A percentile compares a stretch with the other conserved stretches of the same genome.
phyloP scores from a whole-genome alignment of 306 rosid genomes.

The Cucurbita pepo region DNA sequence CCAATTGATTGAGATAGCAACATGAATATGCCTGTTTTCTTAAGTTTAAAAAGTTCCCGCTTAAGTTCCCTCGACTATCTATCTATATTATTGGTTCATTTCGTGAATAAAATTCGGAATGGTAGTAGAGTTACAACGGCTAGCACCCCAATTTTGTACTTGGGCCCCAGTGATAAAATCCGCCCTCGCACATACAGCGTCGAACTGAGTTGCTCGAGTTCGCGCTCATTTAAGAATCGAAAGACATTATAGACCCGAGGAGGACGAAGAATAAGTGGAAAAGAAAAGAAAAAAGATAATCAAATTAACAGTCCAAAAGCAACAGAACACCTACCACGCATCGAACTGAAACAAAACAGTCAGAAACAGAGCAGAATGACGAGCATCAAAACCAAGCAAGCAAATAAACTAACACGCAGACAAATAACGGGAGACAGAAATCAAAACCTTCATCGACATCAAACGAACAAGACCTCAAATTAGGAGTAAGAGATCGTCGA shows the following conservation, averaged over 20 bases:
- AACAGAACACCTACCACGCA: neutral
- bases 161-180: neutral
- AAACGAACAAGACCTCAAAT: slow-evolving; percentile 16
- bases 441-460: slow-evolving; percentile 30
- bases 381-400: neutral
- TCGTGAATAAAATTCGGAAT: neutral
- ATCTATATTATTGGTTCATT: neutral
- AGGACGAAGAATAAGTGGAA: neutral
- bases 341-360: neutral
- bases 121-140: neutral
- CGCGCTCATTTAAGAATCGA: neutral
- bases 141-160: neutral
- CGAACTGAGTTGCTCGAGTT: neutral
- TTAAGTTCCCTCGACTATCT: neutral
- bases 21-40: too few species aligned
- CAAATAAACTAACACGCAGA: neutral
- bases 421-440: neutral
- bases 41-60: neutral
- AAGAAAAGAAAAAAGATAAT: neutral
- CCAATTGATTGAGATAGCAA: neutral
- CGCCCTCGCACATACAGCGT: neutral
- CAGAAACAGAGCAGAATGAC: neutral
- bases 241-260: neutral
- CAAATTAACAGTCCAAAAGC: too few species aligned
- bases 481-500: slow-evolving; percentile 32